A percentile compares a stretch with the other conserved stretches of the same genome.
Evolutionary conservation across 176 grass and related monocot genomes (phyloP).

Genomic region (Rhynchospora pubera): DNA sequence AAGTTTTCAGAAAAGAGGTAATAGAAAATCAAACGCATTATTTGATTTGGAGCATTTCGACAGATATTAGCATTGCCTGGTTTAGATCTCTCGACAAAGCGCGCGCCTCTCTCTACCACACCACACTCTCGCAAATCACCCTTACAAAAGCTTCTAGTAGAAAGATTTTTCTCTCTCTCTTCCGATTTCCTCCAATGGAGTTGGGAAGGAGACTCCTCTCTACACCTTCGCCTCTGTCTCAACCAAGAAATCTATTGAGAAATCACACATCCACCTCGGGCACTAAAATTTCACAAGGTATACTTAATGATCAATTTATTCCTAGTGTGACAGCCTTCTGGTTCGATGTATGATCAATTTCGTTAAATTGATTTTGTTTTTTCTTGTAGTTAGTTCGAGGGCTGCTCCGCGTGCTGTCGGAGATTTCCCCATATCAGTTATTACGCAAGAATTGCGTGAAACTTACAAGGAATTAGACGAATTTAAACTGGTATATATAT

Average conservation of each 20-base stretch:
- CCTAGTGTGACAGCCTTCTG: background rate
- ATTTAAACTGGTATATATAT: background rate
- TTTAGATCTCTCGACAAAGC: background rate
- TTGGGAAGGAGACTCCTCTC: constrained; percentile 4
- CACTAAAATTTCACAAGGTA: background rate
- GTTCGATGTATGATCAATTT: background rate
- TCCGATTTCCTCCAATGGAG: background rate
- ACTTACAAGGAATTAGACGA: constrained; percentile 8
- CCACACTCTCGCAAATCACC: background rate
- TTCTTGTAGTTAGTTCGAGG: background rate
- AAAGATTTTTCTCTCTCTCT: background rate
- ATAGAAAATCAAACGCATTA: too few species aligned
- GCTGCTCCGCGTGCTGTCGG: background rate
- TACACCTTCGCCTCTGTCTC: background rate
- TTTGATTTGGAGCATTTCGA: too few species aligned
- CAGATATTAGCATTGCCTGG: too few species aligned
- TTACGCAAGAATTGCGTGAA: background rate
- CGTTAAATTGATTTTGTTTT: background rate
- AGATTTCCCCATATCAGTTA: background rate
- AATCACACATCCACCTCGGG: background rate
- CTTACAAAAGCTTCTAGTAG: background rate
- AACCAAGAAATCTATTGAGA: background rate
- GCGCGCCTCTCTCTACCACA: background rate
- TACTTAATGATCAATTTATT: background rate
- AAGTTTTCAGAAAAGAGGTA: too few species aligned